phyloP scores from a whole-genome alignment of 495 filamentous ascomycete species.

The Annulohypoxylon bovei region DNA sequence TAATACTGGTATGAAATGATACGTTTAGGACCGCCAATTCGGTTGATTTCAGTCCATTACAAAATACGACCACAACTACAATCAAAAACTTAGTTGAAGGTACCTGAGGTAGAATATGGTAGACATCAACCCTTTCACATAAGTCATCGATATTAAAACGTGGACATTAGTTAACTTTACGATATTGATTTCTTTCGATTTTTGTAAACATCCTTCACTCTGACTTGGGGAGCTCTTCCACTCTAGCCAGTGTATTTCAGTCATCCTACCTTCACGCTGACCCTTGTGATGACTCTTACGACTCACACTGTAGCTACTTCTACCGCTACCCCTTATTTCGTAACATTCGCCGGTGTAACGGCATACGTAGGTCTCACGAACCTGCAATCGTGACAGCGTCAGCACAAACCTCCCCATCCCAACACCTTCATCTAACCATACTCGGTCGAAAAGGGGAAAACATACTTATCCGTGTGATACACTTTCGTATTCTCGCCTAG shows the following conservation, averaged over 20 bases:
- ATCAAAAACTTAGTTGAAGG: too few species aligned
- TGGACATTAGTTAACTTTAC: background rate
- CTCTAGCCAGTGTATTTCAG: conserved; percentile 19
- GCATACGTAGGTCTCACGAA: conserved; percentile 79
- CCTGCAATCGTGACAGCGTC: conserved; percentile 47
- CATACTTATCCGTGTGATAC: conserved; percentile 90
- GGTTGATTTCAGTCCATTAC: too few species aligned
- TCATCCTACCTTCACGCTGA: background rate
- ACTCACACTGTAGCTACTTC: too few species aligned
- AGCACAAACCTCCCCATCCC: background rate
- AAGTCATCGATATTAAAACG: background rate
- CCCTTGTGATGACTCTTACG: background rate
- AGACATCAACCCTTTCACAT: background rate
- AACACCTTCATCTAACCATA: background rate
- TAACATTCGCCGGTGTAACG: conserved; percentile 62
- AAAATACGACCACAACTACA: too few species aligned
- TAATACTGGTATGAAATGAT: too few species aligned
- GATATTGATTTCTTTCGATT: conserved; percentile 16
- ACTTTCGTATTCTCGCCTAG: conserved; percentile 79
- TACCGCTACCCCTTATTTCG: conserved; percentile 56
- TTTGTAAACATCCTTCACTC: conserved; percentile 12
- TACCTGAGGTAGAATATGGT: too few species aligned
- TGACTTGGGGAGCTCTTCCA: conserved; percentile 37
- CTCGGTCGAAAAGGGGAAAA: conserved; percentile 28
- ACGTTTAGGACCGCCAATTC: too few species aligned